These are phyloP conservation scores for Pinus taeda DNA, from an alignment of 75 land plant species.

Conservation along the genomic window DNA sequence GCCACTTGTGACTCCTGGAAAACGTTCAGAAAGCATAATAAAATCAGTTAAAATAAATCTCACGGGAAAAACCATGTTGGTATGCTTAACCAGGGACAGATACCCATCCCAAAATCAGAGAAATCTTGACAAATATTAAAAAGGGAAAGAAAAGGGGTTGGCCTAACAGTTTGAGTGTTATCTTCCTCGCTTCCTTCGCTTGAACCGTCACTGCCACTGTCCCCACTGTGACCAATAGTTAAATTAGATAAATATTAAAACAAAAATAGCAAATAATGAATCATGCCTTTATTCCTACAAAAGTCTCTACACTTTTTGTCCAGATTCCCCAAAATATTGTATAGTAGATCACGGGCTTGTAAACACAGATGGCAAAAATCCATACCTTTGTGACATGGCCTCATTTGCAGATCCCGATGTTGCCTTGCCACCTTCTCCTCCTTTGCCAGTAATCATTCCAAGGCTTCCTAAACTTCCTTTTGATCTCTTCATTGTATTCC, in stretches of 20 bases:
- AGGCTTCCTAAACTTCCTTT: slow-evolving; percentile 56
- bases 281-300: not conserved
- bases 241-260: slow-evolving; percentile 10
- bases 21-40: not conserved
- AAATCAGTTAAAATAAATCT: not conserved
- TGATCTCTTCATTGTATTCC: slow-evolving; percentile 50
- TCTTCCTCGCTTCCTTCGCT: slow-evolving; percentile 75
- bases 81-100: not conserved
- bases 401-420: slow-evolving; percentile 65
- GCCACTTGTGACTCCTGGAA: slow-evolving; percentile 32
- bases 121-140: not conserved
- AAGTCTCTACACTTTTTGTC: not conserved
- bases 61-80: not conserved
- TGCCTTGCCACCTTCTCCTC: slow-evolving; percentile 50
- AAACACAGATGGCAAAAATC: not conserved
- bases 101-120: not conserved
- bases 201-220: slow-evolving; percentile 82
- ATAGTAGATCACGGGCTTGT: not conserved
- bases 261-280: not conserved
- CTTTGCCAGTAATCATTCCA: slow-evolving; percentile 25
- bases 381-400: slow-evolving; percentile 58
- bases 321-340: not conserved
- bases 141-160: not conserved
- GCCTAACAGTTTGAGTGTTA: slow-evolving; percentile 35
- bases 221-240: slow-evolving; percentile 38